These are phyloP conservation scores for Dicorynia guianensis DNA, from an alignment of 306 rosid genomes.

Conservation along the genomic window DNA sequence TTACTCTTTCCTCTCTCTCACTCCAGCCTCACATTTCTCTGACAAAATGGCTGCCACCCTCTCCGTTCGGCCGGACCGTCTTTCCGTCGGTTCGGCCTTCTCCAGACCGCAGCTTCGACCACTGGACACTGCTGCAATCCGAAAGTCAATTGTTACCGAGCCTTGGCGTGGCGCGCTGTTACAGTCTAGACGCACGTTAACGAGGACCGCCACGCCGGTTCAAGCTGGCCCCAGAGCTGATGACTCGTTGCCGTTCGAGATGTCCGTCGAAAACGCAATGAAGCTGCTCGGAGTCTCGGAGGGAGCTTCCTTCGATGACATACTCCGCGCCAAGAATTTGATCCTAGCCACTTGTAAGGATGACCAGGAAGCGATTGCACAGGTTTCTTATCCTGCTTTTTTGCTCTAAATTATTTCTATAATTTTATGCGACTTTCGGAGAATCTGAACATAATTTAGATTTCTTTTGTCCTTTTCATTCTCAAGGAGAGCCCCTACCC, in stretches of 20 bases:
- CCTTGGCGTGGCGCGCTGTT: slow-evolving; percentile 50
- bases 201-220: slow-evolving; percentile 53
- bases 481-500: background rate
- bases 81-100: slow-evolving; percentile 64
- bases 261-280: slow-evolving; percentile 91
- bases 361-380: slow-evolving; percentile 73
- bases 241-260: slow-evolving; percentile 85
- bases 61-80: slow-evolving; percentile 83
- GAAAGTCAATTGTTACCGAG: slow-evolving; percentile 32
- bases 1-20: background rate
- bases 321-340: slow-evolving; percentile 90
- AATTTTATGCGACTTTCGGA: background rate
- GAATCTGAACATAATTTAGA: slow-evolving; percentile 4
- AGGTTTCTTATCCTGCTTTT: slow-evolving; percentile 51
- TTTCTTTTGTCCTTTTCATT: background rate
- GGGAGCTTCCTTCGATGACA: slow-evolving; percentile 87
- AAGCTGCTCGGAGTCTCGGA: slow-evolving; percentile 94
- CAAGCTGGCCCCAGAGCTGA: slow-evolving; percentile 83
- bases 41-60: slow-evolving; percentile 70
- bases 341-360: slow-evolving; percentile 76
- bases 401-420: background rate
- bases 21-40: slow-evolving; percentile 52
- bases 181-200: slow-evolving; percentile 39
- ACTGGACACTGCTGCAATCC: slow-evolving; percentile 39
- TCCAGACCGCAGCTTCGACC: slow-evolving; percentile 48